Percentiles rank a stretch among this genome's conserved stretches.
These are phyloP conservation scores for Ophiosphaerella korrae DNA, from an alignment of 2,329 filamentous ascomycete species.

Conservation along the genomic window DNA sequence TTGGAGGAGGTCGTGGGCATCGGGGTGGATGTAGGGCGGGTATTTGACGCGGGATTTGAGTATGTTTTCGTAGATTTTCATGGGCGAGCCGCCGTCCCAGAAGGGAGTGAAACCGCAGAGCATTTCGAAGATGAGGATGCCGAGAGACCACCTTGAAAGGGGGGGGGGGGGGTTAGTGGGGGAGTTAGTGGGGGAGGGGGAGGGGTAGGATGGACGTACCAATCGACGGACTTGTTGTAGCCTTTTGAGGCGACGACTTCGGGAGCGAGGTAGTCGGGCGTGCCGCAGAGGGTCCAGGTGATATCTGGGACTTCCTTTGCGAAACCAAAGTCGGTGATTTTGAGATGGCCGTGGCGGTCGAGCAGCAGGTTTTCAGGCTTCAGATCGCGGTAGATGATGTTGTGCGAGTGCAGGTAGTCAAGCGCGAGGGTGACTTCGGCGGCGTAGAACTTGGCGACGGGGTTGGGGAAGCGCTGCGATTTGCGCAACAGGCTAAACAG, in stretches of 20 bases:
- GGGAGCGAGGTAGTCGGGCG: constrained; percentile 94
- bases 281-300: constrained; percentile 98
- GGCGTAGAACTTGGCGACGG: constrained; percentile 98
- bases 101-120: constrained; percentile 98
- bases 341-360: constrained; percentile 90
- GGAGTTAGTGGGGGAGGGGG: constrained; percentile 7
- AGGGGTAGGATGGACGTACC: constrained; percentile 63
- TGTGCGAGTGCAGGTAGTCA: constrained; percentile 90
- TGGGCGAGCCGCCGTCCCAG: constrained; percentile 96
- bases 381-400: constrained; percentile 97
- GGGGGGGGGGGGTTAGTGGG: no score
- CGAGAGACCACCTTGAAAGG: constrained; percentile 99
- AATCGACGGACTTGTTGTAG: constrained; percentile 99
- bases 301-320: constrained; percentile 98
- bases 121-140: constrained; percentile 99
- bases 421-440: constrained; percentile 94
- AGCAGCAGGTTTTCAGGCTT: constrained; percentile 94
- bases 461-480: constrained; percentile 98
- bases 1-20: constrained; percentile 90
- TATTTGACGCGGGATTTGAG: constrained; percentile 95
- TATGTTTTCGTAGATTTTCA: constrained; percentile 99
- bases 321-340: constrained; percentile 98
- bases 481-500: constrained; percentile 94
- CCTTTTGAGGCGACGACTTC: constrained; percentile 99
- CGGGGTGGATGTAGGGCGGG: constrained; percentile 90